Evolutionary conservation across 2,329 filamentous ascomycete genomes (phyloP).

Genomic region (Aspergillus sojae): DNA sequence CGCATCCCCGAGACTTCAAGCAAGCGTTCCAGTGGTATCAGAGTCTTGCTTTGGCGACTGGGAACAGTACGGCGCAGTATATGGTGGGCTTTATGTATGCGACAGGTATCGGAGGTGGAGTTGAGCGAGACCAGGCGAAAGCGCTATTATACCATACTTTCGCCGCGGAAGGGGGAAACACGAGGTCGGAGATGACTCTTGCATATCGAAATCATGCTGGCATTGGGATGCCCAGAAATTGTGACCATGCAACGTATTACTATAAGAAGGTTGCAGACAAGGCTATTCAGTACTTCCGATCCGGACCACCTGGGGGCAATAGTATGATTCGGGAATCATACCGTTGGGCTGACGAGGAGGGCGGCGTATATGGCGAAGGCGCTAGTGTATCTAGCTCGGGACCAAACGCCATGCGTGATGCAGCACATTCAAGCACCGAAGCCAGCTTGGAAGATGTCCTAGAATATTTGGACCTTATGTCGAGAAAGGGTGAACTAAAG

Average conservation of each 20-base stretch:
- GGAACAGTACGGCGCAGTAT: slow-evolving; percentile 90
- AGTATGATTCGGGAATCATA: slow-evolving; percentile 76
- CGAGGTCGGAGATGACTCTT: slow-evolving; percentile 88
- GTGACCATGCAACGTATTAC: slow-evolving; percentile 80
- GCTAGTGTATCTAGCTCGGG: slow-evolving; percentile 89
- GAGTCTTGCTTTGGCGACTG: slow-evolving; percentile 71
- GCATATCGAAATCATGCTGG: slow-evolving; percentile 84
- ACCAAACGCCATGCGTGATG: slow-evolving; percentile 73
- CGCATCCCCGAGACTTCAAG: slow-evolving; percentile 78
- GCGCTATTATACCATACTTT: slow-evolving; percentile 94
- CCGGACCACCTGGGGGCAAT: slow-evolving; percentile 86
- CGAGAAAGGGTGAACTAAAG: slow-evolving; percentile 84
- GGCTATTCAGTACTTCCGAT: slow-evolving; percentile 82
- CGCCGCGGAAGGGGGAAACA: slow-evolving; percentile 80
- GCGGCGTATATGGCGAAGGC: slow-evolving; percentile 92
- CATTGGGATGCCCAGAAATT: slow-evolving; percentile 82
- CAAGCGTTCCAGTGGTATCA: slow-evolving; percentile 81
- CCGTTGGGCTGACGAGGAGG: slow-evolving; percentile 84
- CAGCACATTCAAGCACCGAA: slow-evolving; percentile 75
- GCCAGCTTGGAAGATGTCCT: slow-evolving; percentile 90
- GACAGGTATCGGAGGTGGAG: slow-evolving; percentile 81
- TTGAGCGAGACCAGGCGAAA: slow-evolving; percentile 84
- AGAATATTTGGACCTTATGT: slow-evolving; percentile 89
- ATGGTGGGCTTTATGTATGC: slow-evolving; percentile 97
- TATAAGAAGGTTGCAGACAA: slow-evolving; percentile 95